These are phyloP conservation scores for Omphalotus guepiniiformis DNA, from an alignment of 768 basidiomycete species.

Conservation along the genomic window DNA sequence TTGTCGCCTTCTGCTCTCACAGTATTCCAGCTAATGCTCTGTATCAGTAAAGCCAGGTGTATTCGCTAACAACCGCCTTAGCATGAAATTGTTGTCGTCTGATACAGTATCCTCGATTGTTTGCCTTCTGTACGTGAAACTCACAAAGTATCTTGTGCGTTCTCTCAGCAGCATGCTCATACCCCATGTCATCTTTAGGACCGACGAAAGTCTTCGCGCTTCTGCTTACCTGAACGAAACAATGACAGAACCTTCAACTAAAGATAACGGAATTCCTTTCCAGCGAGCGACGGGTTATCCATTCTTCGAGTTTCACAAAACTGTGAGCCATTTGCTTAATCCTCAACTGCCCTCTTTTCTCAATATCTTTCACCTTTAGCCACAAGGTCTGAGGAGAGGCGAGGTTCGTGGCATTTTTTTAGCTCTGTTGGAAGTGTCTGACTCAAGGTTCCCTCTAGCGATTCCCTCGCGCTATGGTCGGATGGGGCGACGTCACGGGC, in stretches of 20 bases:
- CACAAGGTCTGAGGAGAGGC: constrained; percentile 13
- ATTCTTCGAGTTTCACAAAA: constrained; percentile 15
- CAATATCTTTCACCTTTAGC: constrained; percentile 5
- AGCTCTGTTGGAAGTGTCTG: background rate
- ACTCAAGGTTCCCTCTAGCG: constrained; percentile 10
- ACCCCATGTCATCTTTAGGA: constrained; percentile 6
- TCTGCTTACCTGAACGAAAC: constrained; percentile 27
- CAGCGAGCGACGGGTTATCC: constrained; percentile 14
- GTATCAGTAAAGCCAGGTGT: constrained; percentile 28
- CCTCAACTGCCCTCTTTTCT: background rate
- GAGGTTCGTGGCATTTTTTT: constrained; percentile 2
- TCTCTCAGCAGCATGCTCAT: too few species aligned
- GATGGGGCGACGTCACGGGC: constrained; percentile 25
- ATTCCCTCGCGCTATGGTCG: constrained; percentile 28
- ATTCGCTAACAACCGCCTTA: constrained; percentile 40
- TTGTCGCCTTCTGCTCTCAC: background rate
- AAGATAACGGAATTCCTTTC: constrained; percentile 11
- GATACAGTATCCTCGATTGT: constrained; percentile 25
- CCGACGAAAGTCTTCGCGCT: constrained; percentile 19
- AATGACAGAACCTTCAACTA: constrained; percentile 25
- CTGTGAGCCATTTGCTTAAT: constrained; percentile 9
- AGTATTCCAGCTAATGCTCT: background rate
- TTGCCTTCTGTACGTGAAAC: constrained; percentile 23
- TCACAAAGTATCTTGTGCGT: too few species aligned
- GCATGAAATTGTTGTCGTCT: constrained; percentile 27